A percentile compares a stretch with the other conserved stretches of the same genome.
These are phyloP conservation scores for Tricholoma flavovirens DNA, from an alignment of 768 basidiomycete species.

Conservation along the genomic window DNA sequence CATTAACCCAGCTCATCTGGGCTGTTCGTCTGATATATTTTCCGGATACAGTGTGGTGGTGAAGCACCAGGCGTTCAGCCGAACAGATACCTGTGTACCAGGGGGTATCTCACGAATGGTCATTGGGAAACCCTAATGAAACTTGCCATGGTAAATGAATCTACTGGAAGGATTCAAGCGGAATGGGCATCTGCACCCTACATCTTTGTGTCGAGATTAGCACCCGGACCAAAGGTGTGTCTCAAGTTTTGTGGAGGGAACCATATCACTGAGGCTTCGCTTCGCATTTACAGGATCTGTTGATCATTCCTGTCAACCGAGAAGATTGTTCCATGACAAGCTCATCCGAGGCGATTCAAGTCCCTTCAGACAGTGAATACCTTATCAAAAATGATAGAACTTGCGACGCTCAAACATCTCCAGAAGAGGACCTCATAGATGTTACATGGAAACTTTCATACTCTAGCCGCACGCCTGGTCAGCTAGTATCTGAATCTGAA, in stretches of 20 bases:
- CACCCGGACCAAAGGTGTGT: constrained; percentile 28
- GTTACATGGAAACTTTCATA: constrained; percentile 30
- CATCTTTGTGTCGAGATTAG: constrained; percentile 11
- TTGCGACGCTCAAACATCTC: too few species aligned
- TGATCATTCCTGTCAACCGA: constrained; percentile 27
- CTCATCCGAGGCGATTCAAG: too few species aligned
- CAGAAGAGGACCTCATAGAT: constrained; percentile 21
- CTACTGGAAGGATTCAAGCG: constrained; percentile 1
- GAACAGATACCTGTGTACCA: constrained; percentile 19
- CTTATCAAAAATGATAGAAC: too few species aligned
- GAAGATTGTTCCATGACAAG: constrained; percentile 23
- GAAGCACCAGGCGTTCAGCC: constrained; percentile 1
- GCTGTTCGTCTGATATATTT: background rate
- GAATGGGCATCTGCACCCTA: constrained; percentile 16
- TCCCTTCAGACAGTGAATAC: too few species aligned
- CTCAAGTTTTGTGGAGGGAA: too few species aligned
- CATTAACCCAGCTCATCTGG: too few species aligned
- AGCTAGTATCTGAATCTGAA: too few species aligned
- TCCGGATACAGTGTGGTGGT: constrained; percentile 19
- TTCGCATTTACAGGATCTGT: constrained; percentile 31
- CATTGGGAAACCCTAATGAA: constrained; percentile 16
- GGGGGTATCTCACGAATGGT: constrained; percentile 19
- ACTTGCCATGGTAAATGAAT: constrained; percentile 4
- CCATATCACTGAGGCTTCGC: too few species aligned
- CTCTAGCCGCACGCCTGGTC: constrained; percentile 20